Evolutionary conservation across 139 green algal species (phyloP).

Genomic region (Coelastrella sp.): DNA sequence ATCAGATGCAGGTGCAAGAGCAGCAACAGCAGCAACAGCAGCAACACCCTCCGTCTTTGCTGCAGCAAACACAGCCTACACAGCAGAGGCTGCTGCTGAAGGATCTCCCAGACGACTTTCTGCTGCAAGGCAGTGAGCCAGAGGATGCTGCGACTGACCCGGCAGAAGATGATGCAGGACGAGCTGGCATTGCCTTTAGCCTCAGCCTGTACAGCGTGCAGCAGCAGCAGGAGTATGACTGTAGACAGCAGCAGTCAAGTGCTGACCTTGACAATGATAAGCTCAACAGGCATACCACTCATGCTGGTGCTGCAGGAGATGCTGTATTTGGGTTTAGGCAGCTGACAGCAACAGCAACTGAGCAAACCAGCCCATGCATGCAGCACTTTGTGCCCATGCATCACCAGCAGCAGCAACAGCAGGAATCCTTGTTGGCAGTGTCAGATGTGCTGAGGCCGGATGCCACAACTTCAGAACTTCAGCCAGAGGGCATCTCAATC

Average conservation of each 20-base stretch:
- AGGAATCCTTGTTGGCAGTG: not conserved
- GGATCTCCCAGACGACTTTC: not conserved
- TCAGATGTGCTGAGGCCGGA: not conserved
- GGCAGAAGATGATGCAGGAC: not conserved
- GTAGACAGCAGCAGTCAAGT: not conserved
- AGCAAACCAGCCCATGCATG: conserved; percentile 19
- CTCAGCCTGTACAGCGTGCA: not conserved
- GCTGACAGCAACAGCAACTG: not conserved
- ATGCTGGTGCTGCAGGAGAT: not conserved
- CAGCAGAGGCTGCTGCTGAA: not conserved
- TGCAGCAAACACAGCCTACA: not conserved
- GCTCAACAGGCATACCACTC: not conserved
- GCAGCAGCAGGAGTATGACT: not conserved
- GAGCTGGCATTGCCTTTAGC: not conserved
- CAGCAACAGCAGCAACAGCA: not conserved
- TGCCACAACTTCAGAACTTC: not conserved
- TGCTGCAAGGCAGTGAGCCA: not conserved
- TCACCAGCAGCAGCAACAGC: not conserved
- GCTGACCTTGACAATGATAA: not conserved
- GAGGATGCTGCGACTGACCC: not conserved
- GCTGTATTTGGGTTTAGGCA: not conserved
- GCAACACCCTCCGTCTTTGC: not conserved
- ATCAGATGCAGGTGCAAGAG: not conserved
- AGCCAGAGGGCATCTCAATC: not conserved
- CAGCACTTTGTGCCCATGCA: conserved; percentile 14